Percentiles rank a stretch among this genome's conserved stretches.
phyloP scores from a whole-genome alignment of 305 asterid genomes.

The Caryopteris hybrid region DNA sequence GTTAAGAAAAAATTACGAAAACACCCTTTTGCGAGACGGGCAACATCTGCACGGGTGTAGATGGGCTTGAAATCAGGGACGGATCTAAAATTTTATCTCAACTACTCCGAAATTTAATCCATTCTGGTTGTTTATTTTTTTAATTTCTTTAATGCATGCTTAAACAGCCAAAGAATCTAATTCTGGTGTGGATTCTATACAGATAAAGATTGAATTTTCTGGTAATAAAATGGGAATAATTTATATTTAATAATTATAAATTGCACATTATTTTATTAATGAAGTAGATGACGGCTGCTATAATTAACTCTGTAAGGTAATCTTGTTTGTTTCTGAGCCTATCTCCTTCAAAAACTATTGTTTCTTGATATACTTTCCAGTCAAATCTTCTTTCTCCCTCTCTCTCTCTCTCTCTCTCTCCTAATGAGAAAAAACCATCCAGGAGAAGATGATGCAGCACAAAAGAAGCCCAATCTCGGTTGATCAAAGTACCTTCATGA shows the following conservation, averaged over 20 bases:
- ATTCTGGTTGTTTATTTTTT: too few species aligned
- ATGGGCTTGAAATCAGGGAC: too few species aligned
- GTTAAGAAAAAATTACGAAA: too few species aligned
- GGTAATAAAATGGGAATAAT: too few species aligned
- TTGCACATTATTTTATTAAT: background rate
- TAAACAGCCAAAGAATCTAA: conserved; percentile 26
- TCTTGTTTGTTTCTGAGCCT: conserved; percentile 4
- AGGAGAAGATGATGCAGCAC: conserved; percentile 67
- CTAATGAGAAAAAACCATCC: conserved; percentile 16
- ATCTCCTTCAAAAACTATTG: background rate
- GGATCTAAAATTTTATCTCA: too few species aligned
- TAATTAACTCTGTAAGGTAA: conserved; percentile 7
- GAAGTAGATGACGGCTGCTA: conserved; percentile 7
- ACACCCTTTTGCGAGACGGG: too few species aligned
- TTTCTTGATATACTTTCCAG: background rate
- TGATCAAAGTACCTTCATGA: conserved; percentile 42
- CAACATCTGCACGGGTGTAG: too few species aligned
- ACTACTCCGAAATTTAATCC: too few species aligned
- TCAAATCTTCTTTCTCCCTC: background rate
- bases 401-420: conserved; percentile 2
- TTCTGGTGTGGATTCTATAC: conserved; percentile 17
- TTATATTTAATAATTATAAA: background rate
- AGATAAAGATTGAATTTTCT: conserved; percentile 6
- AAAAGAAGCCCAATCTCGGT: conserved; percentile 51
- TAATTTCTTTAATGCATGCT: too few species aligned